These are phyloP conservation scores for Puccinia coronata DNA, from an alignment of 1,284 basidiomycete species.

Conservation along the genomic window DNA sequence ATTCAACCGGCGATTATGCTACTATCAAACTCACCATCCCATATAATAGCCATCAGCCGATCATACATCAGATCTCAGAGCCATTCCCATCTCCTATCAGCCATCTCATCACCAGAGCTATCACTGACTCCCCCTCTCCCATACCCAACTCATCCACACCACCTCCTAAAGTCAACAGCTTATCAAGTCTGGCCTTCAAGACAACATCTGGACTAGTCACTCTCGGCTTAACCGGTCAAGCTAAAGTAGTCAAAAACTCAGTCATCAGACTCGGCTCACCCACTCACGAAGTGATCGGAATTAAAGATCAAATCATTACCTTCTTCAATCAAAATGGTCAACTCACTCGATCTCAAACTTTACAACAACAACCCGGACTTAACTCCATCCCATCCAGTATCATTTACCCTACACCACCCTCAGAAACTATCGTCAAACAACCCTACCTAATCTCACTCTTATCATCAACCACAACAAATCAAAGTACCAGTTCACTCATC, in stretches of 20 bases:
- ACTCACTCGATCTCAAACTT: constrained; percentile 63
- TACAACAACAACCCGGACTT: constrained; percentile 52
- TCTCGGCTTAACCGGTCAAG: constrained; percentile 1
- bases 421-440: constrained; percentile 57
- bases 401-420: constrained; percentile 51
- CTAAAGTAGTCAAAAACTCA: constrained; percentile 29
- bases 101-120: constrained; percentile 26
- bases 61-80: constrained; percentile 73
- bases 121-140: neutral
- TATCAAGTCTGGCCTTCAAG: constrained; percentile 36
- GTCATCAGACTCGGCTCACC: constrained; percentile 25
- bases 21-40: constrained; percentile 63
- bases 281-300: constrained; percentile 30
- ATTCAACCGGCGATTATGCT: constrained; percentile 48
- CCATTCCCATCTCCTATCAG: constrained; percentile 53
- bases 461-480: constrained; percentile 33
- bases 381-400: constrained; percentile 55
- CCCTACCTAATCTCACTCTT: constrained; percentile 43
- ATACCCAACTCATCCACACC: too few species aligned
- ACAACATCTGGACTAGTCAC: constrained; percentile 18
- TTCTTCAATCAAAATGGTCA: constrained; percentile 39
- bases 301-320: constrained; percentile 37
- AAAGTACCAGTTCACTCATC: constrained; percentile 65
- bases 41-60: constrained; percentile 56
- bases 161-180: neutral